Evolutionary conservation across 768 basidiomycete genomes (phyloP).

Genomic region (Collybiopsis luxurians): DNA sequence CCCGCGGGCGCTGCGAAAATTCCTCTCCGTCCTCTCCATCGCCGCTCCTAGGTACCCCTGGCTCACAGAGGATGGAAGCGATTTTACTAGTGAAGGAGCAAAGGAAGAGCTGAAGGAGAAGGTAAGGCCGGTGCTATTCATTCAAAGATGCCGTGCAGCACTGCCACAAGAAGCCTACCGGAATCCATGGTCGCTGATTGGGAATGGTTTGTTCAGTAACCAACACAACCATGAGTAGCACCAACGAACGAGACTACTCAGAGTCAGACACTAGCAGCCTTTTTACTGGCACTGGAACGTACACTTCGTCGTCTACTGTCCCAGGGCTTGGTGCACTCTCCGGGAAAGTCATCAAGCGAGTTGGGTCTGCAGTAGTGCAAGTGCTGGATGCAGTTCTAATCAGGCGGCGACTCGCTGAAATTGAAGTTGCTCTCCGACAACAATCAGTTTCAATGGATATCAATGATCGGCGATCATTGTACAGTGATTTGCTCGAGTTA

Average conservation of each 20-base stretch:
- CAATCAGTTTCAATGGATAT: background rate
- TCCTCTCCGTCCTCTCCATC: conserved; percentile 25
- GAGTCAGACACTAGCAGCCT: no score
- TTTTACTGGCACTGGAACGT: no score
- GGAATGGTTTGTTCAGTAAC: no score
- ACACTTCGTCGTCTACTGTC: background rate
- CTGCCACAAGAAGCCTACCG: no score
- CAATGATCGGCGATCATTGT: background rate
- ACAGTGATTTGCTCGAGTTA: conserved; percentile 1
- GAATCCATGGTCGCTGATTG: no score
- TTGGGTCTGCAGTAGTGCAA: background rate
- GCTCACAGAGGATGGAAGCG: conserved; percentile 11
- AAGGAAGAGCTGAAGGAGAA: conserved; percentile 18
- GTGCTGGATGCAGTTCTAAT: background rate
- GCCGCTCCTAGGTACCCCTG: conserved; percentile 19
- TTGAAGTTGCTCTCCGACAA: background rate
- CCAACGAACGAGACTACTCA: no score
- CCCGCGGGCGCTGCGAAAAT: conserved; percentile 14
- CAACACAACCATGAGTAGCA: no score
- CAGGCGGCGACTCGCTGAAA: background rate
- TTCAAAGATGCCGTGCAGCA: no score
- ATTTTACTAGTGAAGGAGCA: conserved; percentile 7
- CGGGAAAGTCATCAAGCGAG: conserved; percentile 1
- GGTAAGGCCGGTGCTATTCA: conserved; percentile 21
- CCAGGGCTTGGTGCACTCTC: background rate